Evolutionary conservation across 495 filamentous ascomycete genomes (phyloP).

Genomic region (Trichoderma virens): DNA sequence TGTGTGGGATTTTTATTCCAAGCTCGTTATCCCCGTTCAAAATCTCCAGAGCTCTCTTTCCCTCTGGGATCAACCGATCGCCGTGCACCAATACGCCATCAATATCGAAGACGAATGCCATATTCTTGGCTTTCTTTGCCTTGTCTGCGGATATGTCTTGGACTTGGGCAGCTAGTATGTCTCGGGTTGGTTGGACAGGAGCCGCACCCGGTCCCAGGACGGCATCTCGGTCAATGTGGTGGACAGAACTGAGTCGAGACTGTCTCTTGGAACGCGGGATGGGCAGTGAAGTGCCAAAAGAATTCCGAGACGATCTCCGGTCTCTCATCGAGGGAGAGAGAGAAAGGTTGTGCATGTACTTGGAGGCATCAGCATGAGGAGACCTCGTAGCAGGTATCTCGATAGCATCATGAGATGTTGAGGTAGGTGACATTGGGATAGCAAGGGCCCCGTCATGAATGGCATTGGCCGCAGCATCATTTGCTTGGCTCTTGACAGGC

Average conservation of each 20-base stretch:
- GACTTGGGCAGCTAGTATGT: conserved; percentile 63
- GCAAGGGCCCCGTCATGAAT: conserved; percentile 13
- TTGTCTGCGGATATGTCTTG: conserved; percentile 66
- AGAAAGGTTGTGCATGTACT: conserved; percentile 69
- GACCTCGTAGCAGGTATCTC: conserved; percentile 67
- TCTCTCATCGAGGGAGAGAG: conserved; percentile 58
- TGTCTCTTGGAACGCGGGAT: conserved; percentile 66
- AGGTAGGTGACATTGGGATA: conserved; percentile 19
- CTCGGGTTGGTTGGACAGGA: conserved; percentile 48
- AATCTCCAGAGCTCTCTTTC: conserved; percentile 50
- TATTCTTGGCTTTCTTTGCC: conserved; percentile 56
- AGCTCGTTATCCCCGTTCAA: conserved; percentile 61
- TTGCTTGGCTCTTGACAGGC: conserved; percentile 8
- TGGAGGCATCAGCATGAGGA: conserved; percentile 57
- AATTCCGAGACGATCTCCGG: conserved; percentile 66
- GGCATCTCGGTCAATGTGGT: conserved; percentile 29
- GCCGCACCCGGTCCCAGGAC: conserved; percentile 37
- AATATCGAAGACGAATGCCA: conserved; percentile 62
- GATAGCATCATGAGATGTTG: conserved; percentile 38
- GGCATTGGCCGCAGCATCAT: background rate
- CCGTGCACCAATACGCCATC: conserved; percentile 61
- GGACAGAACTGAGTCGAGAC: conserved; percentile 54
- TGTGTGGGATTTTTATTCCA: conserved; percentile 63
- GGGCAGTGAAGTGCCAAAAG: conserved; percentile 67
- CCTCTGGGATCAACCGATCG: conserved; percentile 55